A percentile compares a stretch with the other conserved stretches of the same genome.
phyloP scores from a whole-genome alignment of 1,284 basidiomycete genomes.

The Cystobasidiaceae sp. region DNA sequence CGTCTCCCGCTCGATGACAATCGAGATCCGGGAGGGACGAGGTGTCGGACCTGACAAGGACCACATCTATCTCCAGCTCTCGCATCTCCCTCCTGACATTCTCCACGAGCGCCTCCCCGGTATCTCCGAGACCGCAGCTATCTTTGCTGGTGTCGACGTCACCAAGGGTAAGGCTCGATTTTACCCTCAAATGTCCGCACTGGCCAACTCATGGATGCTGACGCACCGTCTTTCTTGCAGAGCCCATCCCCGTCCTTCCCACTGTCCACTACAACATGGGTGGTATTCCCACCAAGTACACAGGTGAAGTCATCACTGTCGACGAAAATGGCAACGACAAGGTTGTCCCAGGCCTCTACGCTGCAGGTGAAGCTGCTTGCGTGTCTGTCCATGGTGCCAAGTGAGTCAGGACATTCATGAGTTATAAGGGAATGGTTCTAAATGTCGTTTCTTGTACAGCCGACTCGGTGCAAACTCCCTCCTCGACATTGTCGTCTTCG shows the following conservation, averaged over 20 bases:
- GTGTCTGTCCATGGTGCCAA: conserved; percentile 99
- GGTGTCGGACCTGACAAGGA: conserved; percentile 99
- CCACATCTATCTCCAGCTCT: conserved; percentile 94
- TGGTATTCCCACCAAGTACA: conserved; percentile 98
- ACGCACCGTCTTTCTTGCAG: conserved; percentile 48
- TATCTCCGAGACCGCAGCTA: conserved; percentile 99
- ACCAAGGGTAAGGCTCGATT: conserved; percentile 59
- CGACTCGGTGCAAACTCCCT: conserved; percentile 99
- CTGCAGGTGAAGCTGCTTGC: conserved; percentile 97
- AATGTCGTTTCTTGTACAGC: no score
- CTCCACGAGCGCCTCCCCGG: conserved; percentile 96
- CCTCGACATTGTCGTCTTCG: conserved; percentile 98
- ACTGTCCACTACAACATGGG: conserved; percentile 91
- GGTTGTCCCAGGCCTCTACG: conserved; percentile 94
- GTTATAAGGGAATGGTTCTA: no score
- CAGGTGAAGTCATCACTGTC: conserved; percentile 87
- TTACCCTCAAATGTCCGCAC: conserved; percentile 31
- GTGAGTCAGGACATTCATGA: conserved; percentile 35
- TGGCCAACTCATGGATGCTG: not conserved
- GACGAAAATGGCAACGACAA: conserved; percentile 86
- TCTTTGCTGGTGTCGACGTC: conserved; percentile 98
- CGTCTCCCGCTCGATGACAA: conserved; percentile 97
- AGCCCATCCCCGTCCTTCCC: conserved; percentile 93
- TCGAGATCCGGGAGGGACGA: conserved; percentile 97
- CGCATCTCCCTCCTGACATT: conserved; percentile 91